These are phyloP conservation scores for Phialophora chinensis DNA, from an alignment of 2,329 filamentous ascomycete species.

Conservation along the genomic window DNA sequence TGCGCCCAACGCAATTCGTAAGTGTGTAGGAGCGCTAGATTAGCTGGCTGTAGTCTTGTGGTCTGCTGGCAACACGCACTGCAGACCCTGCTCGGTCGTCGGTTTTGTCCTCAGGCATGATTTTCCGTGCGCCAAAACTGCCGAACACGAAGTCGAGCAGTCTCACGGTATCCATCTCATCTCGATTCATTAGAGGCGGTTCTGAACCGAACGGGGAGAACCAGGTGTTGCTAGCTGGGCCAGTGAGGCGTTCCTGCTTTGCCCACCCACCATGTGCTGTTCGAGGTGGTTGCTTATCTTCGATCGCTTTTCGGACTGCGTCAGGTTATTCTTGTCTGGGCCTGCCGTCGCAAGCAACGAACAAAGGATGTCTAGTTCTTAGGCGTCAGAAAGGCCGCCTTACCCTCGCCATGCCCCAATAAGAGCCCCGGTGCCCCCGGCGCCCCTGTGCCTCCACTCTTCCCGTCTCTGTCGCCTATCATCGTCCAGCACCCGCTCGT, in stretches of 20 bases:
- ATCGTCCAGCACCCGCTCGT: neutral
- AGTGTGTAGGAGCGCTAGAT: conserved; percentile 2
- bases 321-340: neutral
- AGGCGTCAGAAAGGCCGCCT: conserved; percentile 1
- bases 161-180: conserved; percentile 7
- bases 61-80: neutral
- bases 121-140: neutral
- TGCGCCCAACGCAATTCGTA: neutral
- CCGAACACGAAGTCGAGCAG: neutral
- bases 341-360: neutral
- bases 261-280: neutral
- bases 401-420: neutral
- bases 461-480: neutral
- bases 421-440: neutral
- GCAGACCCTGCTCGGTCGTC: neutral
- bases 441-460: neutral
- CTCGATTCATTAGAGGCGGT: neutral
- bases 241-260: neutral
- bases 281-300: conserved; percentile 2
- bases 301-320: neutral
- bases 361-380: neutral
- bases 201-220: neutral
- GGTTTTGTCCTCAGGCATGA: neutral
- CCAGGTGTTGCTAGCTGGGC: neutral
- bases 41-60: conserved; percentile 1